Evolutionary conservation across 257 asterid species (phyloP).

Genomic region (Osmanthus fragrans): DNA sequence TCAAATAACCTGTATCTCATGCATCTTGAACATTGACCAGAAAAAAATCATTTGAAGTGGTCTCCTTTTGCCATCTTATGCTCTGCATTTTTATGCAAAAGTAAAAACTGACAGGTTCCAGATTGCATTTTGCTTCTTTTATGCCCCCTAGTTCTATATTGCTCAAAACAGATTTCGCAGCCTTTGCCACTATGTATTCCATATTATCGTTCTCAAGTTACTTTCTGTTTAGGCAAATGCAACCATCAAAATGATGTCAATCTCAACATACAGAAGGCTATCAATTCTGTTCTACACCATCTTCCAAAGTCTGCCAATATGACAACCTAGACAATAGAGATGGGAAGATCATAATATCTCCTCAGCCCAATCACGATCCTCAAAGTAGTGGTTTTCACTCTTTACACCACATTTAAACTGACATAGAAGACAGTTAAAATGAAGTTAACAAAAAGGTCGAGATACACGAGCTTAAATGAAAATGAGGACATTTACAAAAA

Average conservation of each 20-base stretch:
- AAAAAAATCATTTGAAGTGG: background rate
- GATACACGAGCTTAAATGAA: background rate
- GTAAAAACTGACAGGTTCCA: background rate
- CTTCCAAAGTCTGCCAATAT: background rate
- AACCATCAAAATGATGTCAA: background rate
- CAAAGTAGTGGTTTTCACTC: background rate
- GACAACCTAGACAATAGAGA: background rate
- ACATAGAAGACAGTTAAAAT: background rate
- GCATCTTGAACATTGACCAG: background rate
- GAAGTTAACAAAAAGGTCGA: background rate
- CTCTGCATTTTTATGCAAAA: background rate
- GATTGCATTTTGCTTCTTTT: background rate
- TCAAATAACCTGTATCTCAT: background rate
- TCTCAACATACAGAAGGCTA: background rate
- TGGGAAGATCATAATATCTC: background rate
- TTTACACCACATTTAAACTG: background rate
- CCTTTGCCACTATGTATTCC: background rate
- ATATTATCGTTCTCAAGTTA: background rate
- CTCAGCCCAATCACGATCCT: background rate
- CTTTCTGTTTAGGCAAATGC: background rate
- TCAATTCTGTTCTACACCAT: background rate
- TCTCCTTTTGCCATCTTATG: background rate
- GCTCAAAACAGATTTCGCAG: slow-evolving; percentile 9
- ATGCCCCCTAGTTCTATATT: background rate
- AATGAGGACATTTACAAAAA: background rate